Conservation (phyloP, 176 grass and related monocot genomes). For the Leersia perrieri region DNA sequence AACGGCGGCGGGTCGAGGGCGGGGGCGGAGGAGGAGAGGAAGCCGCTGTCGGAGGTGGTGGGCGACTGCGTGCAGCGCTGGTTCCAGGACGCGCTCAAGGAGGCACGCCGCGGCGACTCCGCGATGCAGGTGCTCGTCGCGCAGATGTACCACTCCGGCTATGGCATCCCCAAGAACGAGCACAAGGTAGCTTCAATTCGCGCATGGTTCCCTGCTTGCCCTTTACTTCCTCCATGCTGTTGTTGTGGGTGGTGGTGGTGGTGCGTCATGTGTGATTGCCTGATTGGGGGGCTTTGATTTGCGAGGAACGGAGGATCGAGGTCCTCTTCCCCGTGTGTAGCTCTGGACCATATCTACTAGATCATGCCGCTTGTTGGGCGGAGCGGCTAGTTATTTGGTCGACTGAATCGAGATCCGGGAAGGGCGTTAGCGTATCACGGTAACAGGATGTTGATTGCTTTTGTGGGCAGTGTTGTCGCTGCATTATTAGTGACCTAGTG, state of each 20-base stretch:
- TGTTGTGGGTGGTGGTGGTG: neutral
- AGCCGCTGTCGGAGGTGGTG: constrained; percentile 69
- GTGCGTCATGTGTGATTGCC: neutral
- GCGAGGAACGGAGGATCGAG: neutral
- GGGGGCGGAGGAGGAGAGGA: constrained; percentile 15
- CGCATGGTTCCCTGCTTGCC: neutral
- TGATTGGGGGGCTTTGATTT: neutral
- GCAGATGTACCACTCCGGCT: constrained; percentile 85
- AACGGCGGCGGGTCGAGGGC: too few relatives aligned
- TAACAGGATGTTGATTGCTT: neutral
- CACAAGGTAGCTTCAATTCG: constrained; percentile 57
- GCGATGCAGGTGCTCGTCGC: constrained; percentile 79
- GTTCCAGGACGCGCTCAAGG: constrained; percentile 83
- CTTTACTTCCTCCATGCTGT: too few relatives aligned
- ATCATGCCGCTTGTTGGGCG: neutral
- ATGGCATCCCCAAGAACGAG: constrained; percentile 63
- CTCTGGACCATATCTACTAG: neutral
- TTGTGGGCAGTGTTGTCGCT: neutral
- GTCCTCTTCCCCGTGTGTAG: neutral
- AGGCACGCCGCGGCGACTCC: constrained; percentile 58
- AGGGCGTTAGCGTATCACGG: neutral
- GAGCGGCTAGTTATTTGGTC: neutral
- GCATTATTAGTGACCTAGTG: neutral
- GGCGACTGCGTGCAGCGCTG: constrained; percentile 77
- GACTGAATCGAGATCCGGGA: neutral